phyloP scores from a whole-genome alignment of 2,329 filamentous ascomycete genomes.

The Trichoderma breve region DNA sequence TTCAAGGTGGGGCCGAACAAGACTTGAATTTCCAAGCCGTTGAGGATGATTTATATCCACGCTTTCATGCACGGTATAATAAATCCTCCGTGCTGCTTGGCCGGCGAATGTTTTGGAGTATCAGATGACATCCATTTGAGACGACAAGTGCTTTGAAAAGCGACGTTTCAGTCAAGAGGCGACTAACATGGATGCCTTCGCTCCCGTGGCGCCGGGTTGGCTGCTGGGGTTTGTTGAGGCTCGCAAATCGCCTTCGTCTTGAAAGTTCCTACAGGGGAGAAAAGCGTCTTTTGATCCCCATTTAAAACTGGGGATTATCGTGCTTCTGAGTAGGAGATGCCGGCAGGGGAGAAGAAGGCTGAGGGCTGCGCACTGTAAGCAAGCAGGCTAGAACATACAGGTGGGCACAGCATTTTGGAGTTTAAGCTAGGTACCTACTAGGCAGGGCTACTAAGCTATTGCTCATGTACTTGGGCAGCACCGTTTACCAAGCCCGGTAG shows the following conservation, averaged over 20 bases:
- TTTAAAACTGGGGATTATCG: background rate
- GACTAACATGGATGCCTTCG: background rate
- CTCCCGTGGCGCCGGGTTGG: background rate
- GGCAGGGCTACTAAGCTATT: background rate
- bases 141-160: background rate
- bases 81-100: background rate
- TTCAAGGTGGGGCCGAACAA: background rate
- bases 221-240: background rate
- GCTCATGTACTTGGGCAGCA: background rate
- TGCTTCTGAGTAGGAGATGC: background rate
- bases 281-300: background rate
- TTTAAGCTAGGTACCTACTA: background rate
- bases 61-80: background rate
- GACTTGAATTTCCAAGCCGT: background rate
- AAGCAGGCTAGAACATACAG: background rate
- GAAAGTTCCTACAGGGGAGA: background rate
- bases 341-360: background rate
- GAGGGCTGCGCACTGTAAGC: background rate
- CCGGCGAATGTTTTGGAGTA: background rate
- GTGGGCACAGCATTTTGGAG: background rate
- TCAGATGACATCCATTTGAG: slow-evolving; percentile 3
- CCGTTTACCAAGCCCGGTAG: background rate
- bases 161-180: background rate
- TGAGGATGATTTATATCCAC: background rate
- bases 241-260: background rate